Evolutionary conservation across 345 rosid species (phyloP), one percentile per base, ranked within the genome.

Genomic region (Cardamine resedifolia): DNA sequence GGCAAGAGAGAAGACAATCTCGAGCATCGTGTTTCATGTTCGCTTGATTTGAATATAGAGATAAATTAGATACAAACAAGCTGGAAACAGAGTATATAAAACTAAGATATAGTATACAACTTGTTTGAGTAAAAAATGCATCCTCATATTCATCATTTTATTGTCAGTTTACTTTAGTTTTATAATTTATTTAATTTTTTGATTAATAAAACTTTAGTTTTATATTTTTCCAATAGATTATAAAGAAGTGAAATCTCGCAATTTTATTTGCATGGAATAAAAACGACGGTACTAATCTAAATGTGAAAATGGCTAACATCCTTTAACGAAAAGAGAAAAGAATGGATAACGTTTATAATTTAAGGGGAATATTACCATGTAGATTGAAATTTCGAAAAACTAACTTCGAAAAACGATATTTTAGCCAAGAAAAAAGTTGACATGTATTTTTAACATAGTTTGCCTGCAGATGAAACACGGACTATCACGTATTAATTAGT

Each of bases 11-110:
- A 77, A 60, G 70, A 72, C 68, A 72, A 72, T 51, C 73, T 71
- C 68, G 77, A 64, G 16, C 48, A 34, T 70, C 61, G 75, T 64
- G 75, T 26, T 76, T 62, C 70, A 62, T 63, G 75, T 63, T 63
- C 11, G 3, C 34, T 69, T 76, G 58, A 26, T 34, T 68, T 62
- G 20, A 64, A 63, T 45, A 53, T 26, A 49, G 3, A 10, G n/a
- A 38, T 20, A 66, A 58, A 67, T 38, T 31, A 23, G 31, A 26
- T 58, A 26, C 4, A 34, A 7, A 20, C 53, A 47, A 62, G 65
- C 65, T 53, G 70, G 65, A 59, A 50, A 67, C 68, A 75, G 68
- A 30, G 14, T 15, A 34, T 23, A 51, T 39, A 21, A 48, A 58
- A 48, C 72, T 73, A 47, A 10, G 43, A 49, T 49, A 66, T 66